A percentile compares a stretch with the other conserved stretches of the same genome.
These are phyloP conservation scores for Mycena capillaripes DNA, from an alignment of 768 basidiomycete genomes.

Conservation along the genomic window DNA sequence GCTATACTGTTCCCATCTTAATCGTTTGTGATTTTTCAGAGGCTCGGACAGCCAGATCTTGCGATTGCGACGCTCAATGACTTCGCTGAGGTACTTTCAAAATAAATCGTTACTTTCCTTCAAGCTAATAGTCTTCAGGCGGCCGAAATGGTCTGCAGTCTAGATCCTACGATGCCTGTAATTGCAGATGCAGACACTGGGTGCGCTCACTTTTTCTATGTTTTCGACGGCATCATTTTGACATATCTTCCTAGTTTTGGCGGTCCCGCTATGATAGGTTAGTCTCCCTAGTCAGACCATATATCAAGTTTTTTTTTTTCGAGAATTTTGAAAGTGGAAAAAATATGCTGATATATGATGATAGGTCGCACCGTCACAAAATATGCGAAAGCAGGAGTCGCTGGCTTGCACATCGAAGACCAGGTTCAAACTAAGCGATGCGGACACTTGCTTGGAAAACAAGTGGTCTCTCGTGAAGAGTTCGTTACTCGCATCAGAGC, in stretches of 20 bases:
- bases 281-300: no score
- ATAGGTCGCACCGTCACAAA: slow-evolving; percentile 65
- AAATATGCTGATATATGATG: no score
- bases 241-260: slow-evolving; percentile 58
- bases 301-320: no score
- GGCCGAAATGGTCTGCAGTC: slow-evolving; percentile 62
- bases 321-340: no score
- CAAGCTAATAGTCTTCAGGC: slow-evolving; percentile 45
- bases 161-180: slow-evolving; percentile 61
- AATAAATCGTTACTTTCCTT: neutral
- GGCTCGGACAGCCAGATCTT: slow-evolving; percentile 63
- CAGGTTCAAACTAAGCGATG: slow-evolving; percentile 68
- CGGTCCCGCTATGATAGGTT: slow-evolving; percentile 69
- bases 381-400: slow-evolving; percentile 65
- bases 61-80: slow-evolving; percentile 70
- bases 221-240: neutral
- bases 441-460: slow-evolving; percentile 84
- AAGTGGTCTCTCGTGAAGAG: slow-evolving; percentile 85
- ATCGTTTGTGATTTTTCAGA: neutral
- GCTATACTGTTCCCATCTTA: neutral
- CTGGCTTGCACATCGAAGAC: slow-evolving; percentile 69
- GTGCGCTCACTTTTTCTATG: slow-evolving; percentile 44
- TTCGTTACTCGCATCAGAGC: slow-evolving; percentile 82
- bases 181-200: slow-evolving; percentile 73
- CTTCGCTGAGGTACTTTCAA: slow-evolving; percentile 57